A percentile compares a stretch with the other conserved stretches of the same genome.
Evolutionary conservation across 495 filamentous ascomycete genomes (phyloP).

Genomic region (Annulohypoxylon nitens): DNA sequence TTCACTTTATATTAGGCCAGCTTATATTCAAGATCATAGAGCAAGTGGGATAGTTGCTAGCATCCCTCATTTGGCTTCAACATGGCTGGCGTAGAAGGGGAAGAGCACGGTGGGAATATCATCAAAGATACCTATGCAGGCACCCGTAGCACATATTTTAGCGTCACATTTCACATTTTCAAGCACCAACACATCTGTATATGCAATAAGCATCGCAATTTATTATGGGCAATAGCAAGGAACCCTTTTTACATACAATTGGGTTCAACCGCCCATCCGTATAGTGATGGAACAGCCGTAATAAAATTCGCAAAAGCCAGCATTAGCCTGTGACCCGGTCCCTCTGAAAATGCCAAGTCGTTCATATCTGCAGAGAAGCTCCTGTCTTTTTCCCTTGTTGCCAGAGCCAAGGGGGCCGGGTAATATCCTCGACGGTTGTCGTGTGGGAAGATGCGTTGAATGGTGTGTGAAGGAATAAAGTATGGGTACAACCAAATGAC

Average conservation of each 20-base stretch:
- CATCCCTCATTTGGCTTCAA: too few species aligned
- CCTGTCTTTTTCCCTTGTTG: slow-evolving; percentile 7
- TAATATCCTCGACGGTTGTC: slow-evolving; percentile 22
- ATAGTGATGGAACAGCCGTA: slow-evolving; percentile 8
- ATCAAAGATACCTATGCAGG: neutral
- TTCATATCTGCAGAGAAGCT: slow-evolving; percentile 22
- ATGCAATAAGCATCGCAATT: slow-evolving; percentile 29
- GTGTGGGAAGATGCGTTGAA: slow-evolving; percentile 27
- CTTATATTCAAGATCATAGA: too few species aligned
- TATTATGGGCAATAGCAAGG: slow-evolving; percentile 29
- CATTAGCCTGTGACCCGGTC: slow-evolving; percentile 17
- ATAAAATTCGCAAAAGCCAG: slow-evolving; percentile 17
- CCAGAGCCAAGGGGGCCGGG: slow-evolving; percentile 2
- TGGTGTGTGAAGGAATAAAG: slow-evolving; percentile 27
- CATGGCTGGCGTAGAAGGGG: too few species aligned
- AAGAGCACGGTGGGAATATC: too few species aligned
- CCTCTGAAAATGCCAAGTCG: slow-evolving; percentile 22
- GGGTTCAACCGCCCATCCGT: slow-evolving; percentile 20
- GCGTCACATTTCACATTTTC: neutral
- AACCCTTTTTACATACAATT: slow-evolving; percentile 32
- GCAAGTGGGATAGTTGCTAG: too few species aligned
- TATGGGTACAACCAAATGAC: slow-evolving; percentile 48
- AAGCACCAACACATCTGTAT: slow-evolving; percentile 1
- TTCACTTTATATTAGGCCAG: too few species aligned
- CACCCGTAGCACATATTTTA: neutral